Percentiles rank a stretch among this genome's conserved stretches.
These are phyloP conservation scores for Mycena epipterygia DNA, from an alignment of 768 basidiomycete species.

Conservation along the genomic window DNA sequence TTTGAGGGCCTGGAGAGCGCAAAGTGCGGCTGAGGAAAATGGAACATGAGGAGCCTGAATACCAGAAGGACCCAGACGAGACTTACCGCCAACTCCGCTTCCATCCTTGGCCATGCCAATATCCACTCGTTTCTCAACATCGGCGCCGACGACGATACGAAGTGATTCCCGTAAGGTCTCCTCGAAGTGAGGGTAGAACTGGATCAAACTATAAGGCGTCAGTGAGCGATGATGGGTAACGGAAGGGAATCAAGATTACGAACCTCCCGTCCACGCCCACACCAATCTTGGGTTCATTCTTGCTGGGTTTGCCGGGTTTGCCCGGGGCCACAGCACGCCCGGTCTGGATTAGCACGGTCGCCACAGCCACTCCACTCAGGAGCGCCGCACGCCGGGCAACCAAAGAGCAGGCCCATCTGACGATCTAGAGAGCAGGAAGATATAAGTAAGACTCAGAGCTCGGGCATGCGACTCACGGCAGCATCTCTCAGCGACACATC, in stretches of 20 bases:
- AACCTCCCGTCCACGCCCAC: constrained; percentile 97
- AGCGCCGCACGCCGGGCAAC: constrained; percentile 88
- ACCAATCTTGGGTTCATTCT: constrained; percentile 66
- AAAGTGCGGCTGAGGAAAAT: constrained; percentile 80
- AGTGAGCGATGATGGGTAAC: constrained; percentile 10
- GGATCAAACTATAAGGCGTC: constrained; percentile 73
- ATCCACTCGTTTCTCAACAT: constrained; percentile 83
- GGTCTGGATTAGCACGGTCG: constrained; percentile 88
- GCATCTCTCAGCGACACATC: constrained; percentile 73
- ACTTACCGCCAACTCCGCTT: constrained; percentile 95
- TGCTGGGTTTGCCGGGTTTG: constrained; percentile 47
- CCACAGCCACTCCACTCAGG: constrained; percentile 89
- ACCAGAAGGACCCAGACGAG: not conserved
- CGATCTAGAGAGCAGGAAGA: constrained; percentile 69
- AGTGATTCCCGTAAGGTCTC: constrained; percentile 81
- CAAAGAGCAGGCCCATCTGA: constrained; percentile 83
- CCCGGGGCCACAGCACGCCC: constrained; percentile 69
- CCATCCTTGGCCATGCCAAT: constrained; percentile 98
- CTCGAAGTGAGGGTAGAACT: constrained; percentile 93
- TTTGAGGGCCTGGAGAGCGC: constrained; percentile 87
- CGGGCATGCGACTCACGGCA: constrained; percentile 52
- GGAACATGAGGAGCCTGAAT: constrained; percentile 20
- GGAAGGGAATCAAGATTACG: constrained; percentile 34
- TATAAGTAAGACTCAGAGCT: constrained; percentile 39
- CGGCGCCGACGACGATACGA: constrained; percentile 79